Evolutionary conservation across 768 basidiomycete species (phyloP), one percentile per base, ranked within the genome.

Genomic region (Termitomyces sp.): DNA sequence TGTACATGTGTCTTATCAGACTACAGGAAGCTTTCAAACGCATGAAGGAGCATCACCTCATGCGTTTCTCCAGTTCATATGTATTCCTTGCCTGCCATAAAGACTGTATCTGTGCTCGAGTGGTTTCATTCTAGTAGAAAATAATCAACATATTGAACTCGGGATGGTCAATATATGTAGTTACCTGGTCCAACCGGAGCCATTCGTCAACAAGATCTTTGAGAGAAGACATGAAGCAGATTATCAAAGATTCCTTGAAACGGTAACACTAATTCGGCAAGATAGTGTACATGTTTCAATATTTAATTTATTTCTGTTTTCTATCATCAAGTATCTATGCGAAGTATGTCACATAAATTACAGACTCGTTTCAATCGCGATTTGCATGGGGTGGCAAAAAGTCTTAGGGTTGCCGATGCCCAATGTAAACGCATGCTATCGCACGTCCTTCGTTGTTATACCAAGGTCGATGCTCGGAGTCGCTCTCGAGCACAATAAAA

Each of bases 31-130:
- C 12, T 31, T 50, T 31, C 13, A 42, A 22, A 16, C n/a, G 49
- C 12, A 26, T 26, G 37, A 8, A 39, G 48, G 31, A 9, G 10
- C 43, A 46, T 55, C 64, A 83, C 86, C 79, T 79, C 78, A 88
- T 74, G 24, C 85, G 77, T 53, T 66, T 78, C 55, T 83, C 79
- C 16, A 88, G 69, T 67, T 85, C 85, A 29, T 68, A 65, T 7
- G 65, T 66, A 36, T 82, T 67, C 20, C 74, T 72, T 12, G 68
- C 66, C 36, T 73, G 64, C 75, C 78, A 77, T 9, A 87, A 70
- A 1, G 59, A 61, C 54, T 79, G 70, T 26, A 86, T 79, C 60
- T 85, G 82, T 41, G 66, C 53, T 48, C 76, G 72, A 8, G 83
- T 85, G 13, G 64, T 67, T 34, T 74, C 70, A 59, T 85, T 85